Base-by-base conservation (phyloP, 169 alveolate species). In the Plasmodium relictum region DNA sequence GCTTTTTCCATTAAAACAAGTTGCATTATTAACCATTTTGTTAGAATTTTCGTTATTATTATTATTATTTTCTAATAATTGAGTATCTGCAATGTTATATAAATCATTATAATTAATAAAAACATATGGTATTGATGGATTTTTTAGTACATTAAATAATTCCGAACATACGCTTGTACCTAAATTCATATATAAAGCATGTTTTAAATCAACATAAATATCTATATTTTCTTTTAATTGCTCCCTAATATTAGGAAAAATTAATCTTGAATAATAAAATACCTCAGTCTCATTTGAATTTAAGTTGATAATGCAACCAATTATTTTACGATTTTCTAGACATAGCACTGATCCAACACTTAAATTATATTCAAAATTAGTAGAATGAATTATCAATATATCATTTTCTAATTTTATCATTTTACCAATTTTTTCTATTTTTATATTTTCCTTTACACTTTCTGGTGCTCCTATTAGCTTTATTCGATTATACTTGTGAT, bases 311-410 rank as follows among this genome's bases (percentile, higher is more conserved):
- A 86, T 71, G 31, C 74, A 86, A 4, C 92, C 92, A 41, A 86
- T 70, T 31, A 71, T 50, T 39, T 59, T 86, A 39, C 92, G 42
- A 59, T 71, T 86, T 16, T 69, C 41, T 45, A 86, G 65, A 41
- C 92, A 86, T 44, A 86, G 56, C 39, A 86, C 88, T 44, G 92
- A 71, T 5, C 78, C 74, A 50, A 72, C 88, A 71, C 88, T 86
- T 69, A 86, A 45, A 52, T 71, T 58, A 63, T 59, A 72, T 71
- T 86, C 59, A 37, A 41, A 86, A 22, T 18, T 26, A 44, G 44
- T 31, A 18, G 88, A 42, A 22, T 71, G 87, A 61, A 86, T 65
- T 24, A 66, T 72, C 52, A 71, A 39, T 18, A 86, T 74, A 86
- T 86, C 88, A 41, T 71, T 63, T 24, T 86, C 63, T 31, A 70